Evolutionary conservation across 1,284 basidiomycete genomes (phyloP).

Genomic region (Coniferiporia weirii): DNA sequence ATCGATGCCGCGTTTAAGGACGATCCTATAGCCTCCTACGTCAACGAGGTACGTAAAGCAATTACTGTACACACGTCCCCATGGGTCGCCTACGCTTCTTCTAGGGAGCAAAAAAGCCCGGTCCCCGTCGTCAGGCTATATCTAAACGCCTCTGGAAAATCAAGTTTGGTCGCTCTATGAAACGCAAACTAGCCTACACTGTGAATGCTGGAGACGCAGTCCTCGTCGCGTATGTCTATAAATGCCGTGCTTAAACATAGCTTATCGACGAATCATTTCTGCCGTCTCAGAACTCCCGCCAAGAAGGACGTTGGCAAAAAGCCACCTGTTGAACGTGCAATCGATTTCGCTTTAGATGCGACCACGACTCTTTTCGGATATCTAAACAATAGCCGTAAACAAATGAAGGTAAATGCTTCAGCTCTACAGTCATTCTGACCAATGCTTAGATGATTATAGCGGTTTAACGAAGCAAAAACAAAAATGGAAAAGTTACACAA

Average conservation of each 20-base stretch:
- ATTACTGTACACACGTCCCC: neutral
- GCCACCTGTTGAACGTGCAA: slow-evolving; percentile 2
- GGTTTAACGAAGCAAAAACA: neutral
- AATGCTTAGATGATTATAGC: neutral
- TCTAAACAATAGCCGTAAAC: neutral
- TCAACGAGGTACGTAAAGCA: neutral
- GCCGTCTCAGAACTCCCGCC: slow-evolving; percentile 2
- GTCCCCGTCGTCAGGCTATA: neutral
- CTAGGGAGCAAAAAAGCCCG: slow-evolving; percentile 2
- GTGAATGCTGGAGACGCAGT: slow-evolving; percentile 12
- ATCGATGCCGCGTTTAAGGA: slow-evolving; percentile 4
- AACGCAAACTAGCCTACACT: slow-evolving; percentile 10
- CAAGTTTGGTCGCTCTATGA: neutral
- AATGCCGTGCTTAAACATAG: neutral
- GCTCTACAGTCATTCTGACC: neutral
- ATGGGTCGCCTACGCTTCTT: neutral
- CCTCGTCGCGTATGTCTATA: slow-evolving; percentile 3
- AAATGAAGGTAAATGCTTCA: neutral
- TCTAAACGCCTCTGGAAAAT: neutral
- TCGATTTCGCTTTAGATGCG: neutral
- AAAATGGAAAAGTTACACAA: neutral
- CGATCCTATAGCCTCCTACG: slow-evolving; percentile 4
- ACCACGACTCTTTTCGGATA: neutral
- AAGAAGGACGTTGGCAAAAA: neutral
- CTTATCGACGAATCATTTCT: too few relatives aligned